A percentile compares a stretch with the other conserved stretches of the same genome.
Conservation (phyloP, 371 early-diverging fungal species). For the Coemansia sp. region DNA sequence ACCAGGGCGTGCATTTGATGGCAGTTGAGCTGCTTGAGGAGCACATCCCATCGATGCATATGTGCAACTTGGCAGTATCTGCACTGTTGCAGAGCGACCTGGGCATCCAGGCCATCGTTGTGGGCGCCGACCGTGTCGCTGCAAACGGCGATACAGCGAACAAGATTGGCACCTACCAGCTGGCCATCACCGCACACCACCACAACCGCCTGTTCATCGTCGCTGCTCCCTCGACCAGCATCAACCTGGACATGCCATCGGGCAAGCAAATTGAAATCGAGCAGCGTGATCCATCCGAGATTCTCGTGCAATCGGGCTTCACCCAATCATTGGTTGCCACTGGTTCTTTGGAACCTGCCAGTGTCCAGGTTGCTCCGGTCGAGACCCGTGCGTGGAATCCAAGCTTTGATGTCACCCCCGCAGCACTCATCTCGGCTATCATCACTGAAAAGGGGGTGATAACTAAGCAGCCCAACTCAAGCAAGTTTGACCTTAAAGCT, state of each 20-base stretch:
- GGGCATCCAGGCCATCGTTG: constrained; percentile 76
- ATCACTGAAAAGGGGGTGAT: constrained; percentile 92
- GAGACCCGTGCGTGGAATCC: constrained; percentile 94
- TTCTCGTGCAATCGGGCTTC: constrained; percentile 70
- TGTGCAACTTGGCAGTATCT: constrained; percentile 91
- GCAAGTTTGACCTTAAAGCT: constrained; percentile 59
- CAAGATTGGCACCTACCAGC: constrained; percentile 97
- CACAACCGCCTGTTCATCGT: constrained; percentile 91
- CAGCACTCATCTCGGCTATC: constrained; percentile 81
- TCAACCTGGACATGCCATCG: constrained; percentile 69
- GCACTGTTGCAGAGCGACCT: constrained; percentile 67
- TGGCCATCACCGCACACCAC: constrained; percentile 85
- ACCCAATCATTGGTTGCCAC: constrained; percentile 39
- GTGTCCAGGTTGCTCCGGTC: constrained; percentile 79
- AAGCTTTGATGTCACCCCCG: constrained; percentile 94
- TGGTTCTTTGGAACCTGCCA: constrained; percentile 27
- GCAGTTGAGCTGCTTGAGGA: constrained; percentile 95
- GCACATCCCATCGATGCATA: constrained; percentile 83
- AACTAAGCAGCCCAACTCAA: constrained; percentile 59
- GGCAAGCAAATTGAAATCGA: constrained; percentile 88
- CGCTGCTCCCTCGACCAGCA: constrained; percentile 91
- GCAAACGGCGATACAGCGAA: constrained; percentile 98
- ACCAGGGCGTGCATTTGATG: constrained; percentile 93
- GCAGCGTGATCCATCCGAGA: constrained; percentile 75
- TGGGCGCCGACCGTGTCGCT: constrained; percentile 96